Base-by-base conservation (phyloP, 768 basidiomycete species). In the Gloeostereum incarnatum region DNA sequence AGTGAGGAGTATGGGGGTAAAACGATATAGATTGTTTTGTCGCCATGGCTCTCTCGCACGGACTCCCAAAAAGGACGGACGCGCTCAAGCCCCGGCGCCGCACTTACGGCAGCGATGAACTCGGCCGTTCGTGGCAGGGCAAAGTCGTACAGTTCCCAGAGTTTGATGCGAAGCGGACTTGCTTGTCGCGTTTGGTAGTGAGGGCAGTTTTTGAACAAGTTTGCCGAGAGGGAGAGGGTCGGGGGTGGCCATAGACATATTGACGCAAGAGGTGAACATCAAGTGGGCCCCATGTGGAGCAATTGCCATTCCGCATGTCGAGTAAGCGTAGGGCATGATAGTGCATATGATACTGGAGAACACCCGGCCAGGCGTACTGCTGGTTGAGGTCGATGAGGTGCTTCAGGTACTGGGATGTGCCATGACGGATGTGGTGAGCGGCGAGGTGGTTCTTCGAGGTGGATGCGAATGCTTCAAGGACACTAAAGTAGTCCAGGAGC, bases 221-320 rank as follows among this genome's bases (percentile, higher is more conserved):
- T 13, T 25, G 27, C 11, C 35, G 20, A 23, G 43, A 37, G 6
- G 36, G 29, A 4, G 41, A 23, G 11, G 37, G 39, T 9, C 41
- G 40, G 31, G 46, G 40, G 31, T 48, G 44, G 14, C 22, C 16
- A 21, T 25, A 38, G 2, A 48, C 42, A 6, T 41, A 3, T 20
- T 38, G 36, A 21, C 40, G 38, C 27, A 41, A 36, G 3, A 49
- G 40, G 18, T 34, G 31, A 22, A 14, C 36, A 33, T 46, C 42
- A n/a, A 38, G 35, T 14, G 31, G 37, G 13, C 32, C 44, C 47
- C 44, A 48, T 6, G 31, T 32, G 6, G 37, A 38, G 21, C 45
- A 48, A 21, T 45, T 20, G 8, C 47, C 47, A 8, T 31, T 8
- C 23, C 40, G 40, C 47, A 49, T 49, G n/a, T 49, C 39, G 29